Conservation (phyloP, 2,329 filamentous ascomycete species). For the Grosmannia penicillata region DNA sequence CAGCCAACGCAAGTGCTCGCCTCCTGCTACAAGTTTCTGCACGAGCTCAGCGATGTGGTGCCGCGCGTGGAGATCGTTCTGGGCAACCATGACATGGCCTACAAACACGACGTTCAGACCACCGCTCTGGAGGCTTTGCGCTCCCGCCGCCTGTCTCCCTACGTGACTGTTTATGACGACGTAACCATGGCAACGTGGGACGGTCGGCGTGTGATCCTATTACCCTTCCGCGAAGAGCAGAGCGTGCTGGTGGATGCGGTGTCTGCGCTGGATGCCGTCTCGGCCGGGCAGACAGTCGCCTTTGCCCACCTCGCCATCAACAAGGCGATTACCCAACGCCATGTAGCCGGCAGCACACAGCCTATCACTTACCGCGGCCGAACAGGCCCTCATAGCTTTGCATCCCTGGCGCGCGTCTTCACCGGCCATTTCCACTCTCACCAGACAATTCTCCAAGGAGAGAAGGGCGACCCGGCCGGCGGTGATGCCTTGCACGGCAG, state of each 20-base stretch:
- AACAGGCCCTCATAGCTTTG: slow-evolving; percentile 14
- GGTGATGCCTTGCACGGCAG: slow-evolving; percentile 12
- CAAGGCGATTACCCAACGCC: slow-evolving; percentile 17
- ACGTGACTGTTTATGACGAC: slow-evolving; percentile 14
- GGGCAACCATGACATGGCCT: slow-evolving; percentile 21
- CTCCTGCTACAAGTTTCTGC: slow-evolving; percentile 18
- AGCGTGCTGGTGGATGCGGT: slow-evolving; percentile 14
- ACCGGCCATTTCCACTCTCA: slow-evolving; percentile 20
- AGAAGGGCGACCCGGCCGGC: not conserved
- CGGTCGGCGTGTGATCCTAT: slow-evolving; percentile 15
- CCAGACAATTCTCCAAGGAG: slow-evolving; percentile 15
- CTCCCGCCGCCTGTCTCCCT: slow-evolving; percentile 12
- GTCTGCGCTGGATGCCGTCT: slow-evolving; percentile 8
- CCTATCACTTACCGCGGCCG: slow-evolving; percentile 14
- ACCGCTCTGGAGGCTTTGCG: slow-evolving; percentile 17
- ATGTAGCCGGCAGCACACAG: slow-evolving; percentile 9
- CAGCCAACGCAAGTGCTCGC: slow-evolving; percentile 18
- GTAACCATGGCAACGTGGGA: slow-evolving; percentile 15
- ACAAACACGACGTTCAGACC: slow-evolving; percentile 15
- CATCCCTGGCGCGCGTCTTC: slow-evolving; percentile 16
- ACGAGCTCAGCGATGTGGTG: slow-evolving; percentile 13
- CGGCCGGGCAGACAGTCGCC: slow-evolving; percentile 14
- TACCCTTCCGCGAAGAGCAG: slow-evolving; percentile 20
- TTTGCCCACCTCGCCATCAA: slow-evolving; percentile 20
- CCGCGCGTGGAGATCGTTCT: slow-evolving; percentile 18